Conservation (phyloP, 2,329 filamentous ascomycete genomes). For the Colletotrichum sansevieriae region DNA sequence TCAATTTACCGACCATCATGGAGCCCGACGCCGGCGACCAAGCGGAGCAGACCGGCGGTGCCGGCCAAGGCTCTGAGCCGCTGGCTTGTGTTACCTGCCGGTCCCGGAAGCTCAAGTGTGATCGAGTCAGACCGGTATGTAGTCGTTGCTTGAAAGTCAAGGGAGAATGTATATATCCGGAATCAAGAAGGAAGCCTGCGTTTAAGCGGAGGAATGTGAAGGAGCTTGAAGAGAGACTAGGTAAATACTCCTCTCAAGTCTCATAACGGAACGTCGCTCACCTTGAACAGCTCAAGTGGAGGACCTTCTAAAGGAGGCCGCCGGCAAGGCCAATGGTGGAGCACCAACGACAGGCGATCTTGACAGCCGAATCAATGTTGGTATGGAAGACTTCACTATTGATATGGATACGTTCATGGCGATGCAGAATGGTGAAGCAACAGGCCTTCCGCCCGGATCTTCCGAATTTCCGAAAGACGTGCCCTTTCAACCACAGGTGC, state of each 20-base stretch:
- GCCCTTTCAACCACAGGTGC: neutral
- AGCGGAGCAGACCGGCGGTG: constrained; percentile 31
- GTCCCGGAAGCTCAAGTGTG: constrained; percentile 88
- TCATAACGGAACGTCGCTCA: constrained; percentile 23
- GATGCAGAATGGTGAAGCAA: constrained; percentile 26
- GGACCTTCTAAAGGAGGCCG: constrained; percentile 76
- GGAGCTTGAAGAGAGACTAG: constrained; percentile 87
- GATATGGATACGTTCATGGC: constrained; percentile 41
- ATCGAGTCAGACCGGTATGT: constrained; percentile 83
- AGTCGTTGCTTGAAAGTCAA: constrained; percentile 81
- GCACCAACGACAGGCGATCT: constrained; percentile 5
- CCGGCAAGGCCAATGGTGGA: constrained; percentile 48
- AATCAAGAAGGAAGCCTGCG: constrained; percentile 88
- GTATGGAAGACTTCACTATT: constrained; percentile 43
- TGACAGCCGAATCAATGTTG: constrained; percentile 43
- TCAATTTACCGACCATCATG: constrained; percentile 37
- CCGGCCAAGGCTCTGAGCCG: constrained; percentile 50
- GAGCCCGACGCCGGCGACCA: constrained; percentile 39
- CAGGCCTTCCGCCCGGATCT: neutral
- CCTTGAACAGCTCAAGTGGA: constrained; percentile 81
- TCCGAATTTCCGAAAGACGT: neutral
- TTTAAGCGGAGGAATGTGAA: constrained; percentile 92
- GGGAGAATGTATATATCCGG: constrained; percentile 88
- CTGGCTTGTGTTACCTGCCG: constrained; percentile 89
- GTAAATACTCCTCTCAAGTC: constrained; percentile 59